Conservation (phyloP, 108 stramenopile genomes). For the Ochromonas danica region DNA sequence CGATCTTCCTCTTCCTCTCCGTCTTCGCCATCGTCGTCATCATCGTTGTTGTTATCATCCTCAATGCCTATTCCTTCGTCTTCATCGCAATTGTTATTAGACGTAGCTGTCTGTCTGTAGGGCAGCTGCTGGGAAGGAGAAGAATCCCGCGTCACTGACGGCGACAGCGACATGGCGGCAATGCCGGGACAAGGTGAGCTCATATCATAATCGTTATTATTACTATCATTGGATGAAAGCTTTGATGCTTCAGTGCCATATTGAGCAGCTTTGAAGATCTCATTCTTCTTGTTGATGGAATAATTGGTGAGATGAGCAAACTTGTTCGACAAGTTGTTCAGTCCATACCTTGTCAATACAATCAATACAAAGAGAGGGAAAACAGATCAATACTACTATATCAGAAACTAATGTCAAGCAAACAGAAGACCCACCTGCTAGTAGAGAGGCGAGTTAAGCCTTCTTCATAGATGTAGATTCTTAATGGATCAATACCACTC, state of each 20-base stretch:
- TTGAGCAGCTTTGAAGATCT: constrained; percentile 23
- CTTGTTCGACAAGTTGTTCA: constrained; percentile 46
- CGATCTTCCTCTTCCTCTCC: constrained; percentile 39
- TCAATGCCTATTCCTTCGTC: no score
- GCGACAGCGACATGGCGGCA: no score
- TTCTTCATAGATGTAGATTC: constrained; percentile 43
- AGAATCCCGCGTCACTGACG: no score
- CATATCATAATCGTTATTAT: constrained; percentile 7
- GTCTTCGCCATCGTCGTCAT: constrained; percentile 6
- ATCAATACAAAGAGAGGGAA: no score
- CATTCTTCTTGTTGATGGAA: constrained; percentile 62
- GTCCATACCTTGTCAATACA: constrained; percentile 44
- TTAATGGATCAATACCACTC: constrained; percentile 37
- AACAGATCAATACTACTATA: no score
- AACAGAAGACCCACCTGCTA: no score
- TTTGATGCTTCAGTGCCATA: background rate
- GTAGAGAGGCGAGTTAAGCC: constrained; percentile 47
- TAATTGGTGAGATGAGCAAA: constrained; percentile 67
- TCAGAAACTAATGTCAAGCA: no score
- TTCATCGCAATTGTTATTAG: constrained; percentile 43
- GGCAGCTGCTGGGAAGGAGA: no score
- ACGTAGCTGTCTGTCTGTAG: no score
- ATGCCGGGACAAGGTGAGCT: no score
- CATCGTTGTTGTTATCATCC: constrained; percentile 38
- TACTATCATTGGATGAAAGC: background rate